Percentiles rank a stretch among this genome's conserved stretches.
Conservation (phyloP, 2,329 filamentous ascomycete genomes). For the Gremmenia infestans region DNA sequence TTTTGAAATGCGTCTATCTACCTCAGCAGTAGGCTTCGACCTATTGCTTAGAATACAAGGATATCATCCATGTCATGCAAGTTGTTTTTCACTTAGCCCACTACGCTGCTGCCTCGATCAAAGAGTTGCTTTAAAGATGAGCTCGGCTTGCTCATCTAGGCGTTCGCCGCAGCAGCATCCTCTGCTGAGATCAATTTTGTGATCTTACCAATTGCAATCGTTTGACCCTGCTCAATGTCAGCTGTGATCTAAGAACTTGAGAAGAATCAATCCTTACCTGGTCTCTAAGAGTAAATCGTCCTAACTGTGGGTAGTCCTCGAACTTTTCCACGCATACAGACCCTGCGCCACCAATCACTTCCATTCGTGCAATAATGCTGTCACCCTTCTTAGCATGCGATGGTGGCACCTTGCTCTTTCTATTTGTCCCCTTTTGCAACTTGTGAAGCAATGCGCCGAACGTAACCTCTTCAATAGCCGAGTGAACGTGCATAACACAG, state of each 20-base stretch:
- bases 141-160: slow-evolving; percentile 10
- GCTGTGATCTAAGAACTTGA: slow-evolving; percentile 8
- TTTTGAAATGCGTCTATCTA: too few relatives aligned
- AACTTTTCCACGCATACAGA: slow-evolving; percentile 91
- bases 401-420: slow-evolving; percentile 90
- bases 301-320: slow-evolving; percentile 92
- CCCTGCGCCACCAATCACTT: slow-evolving; percentile 79
- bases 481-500: slow-evolving; percentile 95
- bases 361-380: slow-evolving; percentile 86
- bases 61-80: background rate
- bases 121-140: background rate
- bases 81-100: slow-evolving; percentile 3
- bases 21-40: too few relatives aligned
- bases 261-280: slow-evolving; percentile 51
- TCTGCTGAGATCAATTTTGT: slow-evolving; percentile 68
- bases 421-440: slow-evolving; percentile 86
- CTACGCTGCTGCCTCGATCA: background rate
- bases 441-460: slow-evolving; percentile 86
- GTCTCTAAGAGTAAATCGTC: slow-evolving; percentile 83
- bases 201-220: slow-evolving; percentile 98
- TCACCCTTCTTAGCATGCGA: slow-evolving; percentile 79
- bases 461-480: slow-evolving; percentile 95
- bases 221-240: slow-evolving; percentile 69
- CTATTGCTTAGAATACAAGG: too few relatives aligned
- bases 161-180: slow-evolving; percentile 7